Conservation (phyloP, 768 basidiomycete species). For the Russula vinacea region DNA sequence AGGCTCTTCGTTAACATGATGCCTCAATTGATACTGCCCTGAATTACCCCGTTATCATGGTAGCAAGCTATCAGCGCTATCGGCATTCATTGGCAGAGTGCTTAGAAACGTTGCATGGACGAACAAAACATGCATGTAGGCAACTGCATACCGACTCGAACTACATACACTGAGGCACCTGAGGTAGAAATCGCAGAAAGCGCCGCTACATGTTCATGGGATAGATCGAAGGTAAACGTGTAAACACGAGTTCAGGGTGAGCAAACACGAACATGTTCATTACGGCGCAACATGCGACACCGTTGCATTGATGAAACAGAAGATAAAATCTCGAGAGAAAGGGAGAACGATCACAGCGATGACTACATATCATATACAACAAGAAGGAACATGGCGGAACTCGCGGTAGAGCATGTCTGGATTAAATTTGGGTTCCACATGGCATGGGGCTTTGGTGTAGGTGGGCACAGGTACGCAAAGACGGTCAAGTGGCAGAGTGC, state of each 20-base stretch:
- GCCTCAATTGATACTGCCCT: neutral
- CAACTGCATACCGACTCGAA: neutral
- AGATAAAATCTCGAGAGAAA: conserved; percentile 2
- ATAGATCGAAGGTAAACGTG: conserved; percentile 5
- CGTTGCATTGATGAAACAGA: neutral
- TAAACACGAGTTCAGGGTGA: conserved; percentile 13
- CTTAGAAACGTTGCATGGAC: neutral
- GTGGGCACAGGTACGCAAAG: conserved; percentile 3
- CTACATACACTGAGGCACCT: neutral
- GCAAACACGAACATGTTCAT: conserved; percentile 16
- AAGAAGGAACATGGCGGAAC: conserved; percentile 20
- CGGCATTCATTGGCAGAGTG: neutral
- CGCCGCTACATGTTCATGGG: neutral
- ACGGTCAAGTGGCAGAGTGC: neutral
- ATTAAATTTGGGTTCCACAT: conserved; percentile 15
- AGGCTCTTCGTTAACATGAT: neutral
- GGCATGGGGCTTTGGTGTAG: conserved; percentile 6
- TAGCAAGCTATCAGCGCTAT: neutral
- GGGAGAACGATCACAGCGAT: conserved; percentile 5
- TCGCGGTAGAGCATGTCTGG: conserved; percentile 16
- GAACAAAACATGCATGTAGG: neutral
- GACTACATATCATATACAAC: conserved; percentile 27
- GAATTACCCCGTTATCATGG: neutral
- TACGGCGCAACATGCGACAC: conserved; percentile 15
- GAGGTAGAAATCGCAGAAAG: neutral